Percentiles rank a stretch among this genome's conserved stretches.
These are phyloP conservation scores for Skeletonema tropicum DNA, from an alignment of 108 stramenopile species.

Conservation along the genomic window DNA sequence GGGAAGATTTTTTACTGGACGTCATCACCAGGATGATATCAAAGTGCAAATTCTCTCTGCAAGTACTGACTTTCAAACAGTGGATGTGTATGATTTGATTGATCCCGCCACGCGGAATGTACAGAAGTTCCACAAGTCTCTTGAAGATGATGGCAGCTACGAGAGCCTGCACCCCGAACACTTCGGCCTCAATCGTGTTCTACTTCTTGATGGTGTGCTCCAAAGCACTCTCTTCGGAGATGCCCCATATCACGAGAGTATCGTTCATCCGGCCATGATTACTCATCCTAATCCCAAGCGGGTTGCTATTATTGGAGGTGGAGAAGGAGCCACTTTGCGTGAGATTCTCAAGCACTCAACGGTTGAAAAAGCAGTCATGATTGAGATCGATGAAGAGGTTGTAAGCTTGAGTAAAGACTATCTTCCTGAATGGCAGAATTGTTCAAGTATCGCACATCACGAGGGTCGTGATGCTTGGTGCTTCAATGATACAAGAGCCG, in stretches of 20 bases:
- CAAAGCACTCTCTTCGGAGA: constrained; percentile 62
- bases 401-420: constrained; percentile 72
- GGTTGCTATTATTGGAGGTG: constrained; percentile 93
- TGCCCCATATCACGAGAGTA: constrained; percentile 83
- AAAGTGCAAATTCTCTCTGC: constrained; percentile 38
- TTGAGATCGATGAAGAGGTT: constrained; percentile 82
- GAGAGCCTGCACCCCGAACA: constrained; percentile 45
- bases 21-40: constrained; percentile 9
- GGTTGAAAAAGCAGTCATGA: constrained; percentile 85
- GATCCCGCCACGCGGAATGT: constrained; percentile 37
- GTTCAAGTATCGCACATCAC: constrained; percentile 53
- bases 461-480: constrained; percentile 51
- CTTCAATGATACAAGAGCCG: constrained; percentile 71
- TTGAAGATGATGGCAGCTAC: constrained; percentile 52
- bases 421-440: constrained; percentile 70
- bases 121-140: constrained; percentile 50
- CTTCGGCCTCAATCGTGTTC: constrained; percentile 57
- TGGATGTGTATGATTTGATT: constrained; percentile 74
- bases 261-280: constrained; percentile 95
- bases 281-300: constrained; percentile 83
- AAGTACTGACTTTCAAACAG: constrained; percentile 53
- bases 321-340: constrained; percentile 85
- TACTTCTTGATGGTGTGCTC: constrained; percentile 72
- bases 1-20: constrained; percentile 7
- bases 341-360: constrained; percentile 86